Percentiles rank a stretch among this genome's conserved stretches.
These are phyloP conservation scores for Fomes fomentarius DNA, from an alignment of 1,284 basidiomycete species.

Conservation along the genomic window DNA sequence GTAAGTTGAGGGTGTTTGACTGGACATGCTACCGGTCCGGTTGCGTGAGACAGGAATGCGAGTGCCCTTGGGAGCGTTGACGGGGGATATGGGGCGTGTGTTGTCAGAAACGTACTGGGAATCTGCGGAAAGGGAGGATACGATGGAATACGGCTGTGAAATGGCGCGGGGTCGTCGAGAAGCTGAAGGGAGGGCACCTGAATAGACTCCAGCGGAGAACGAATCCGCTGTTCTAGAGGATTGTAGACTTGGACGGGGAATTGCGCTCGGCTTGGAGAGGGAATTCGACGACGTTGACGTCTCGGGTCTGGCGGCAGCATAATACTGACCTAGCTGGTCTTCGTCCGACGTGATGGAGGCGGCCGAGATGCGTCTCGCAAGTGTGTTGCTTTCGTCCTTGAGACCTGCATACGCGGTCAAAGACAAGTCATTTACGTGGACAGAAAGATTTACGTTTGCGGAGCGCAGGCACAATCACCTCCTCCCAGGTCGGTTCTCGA, in stretches of 20 bases:
- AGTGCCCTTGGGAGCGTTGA: slow-evolving; percentile 42
- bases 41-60: slow-evolving; percentile 53
- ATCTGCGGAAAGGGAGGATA: slow-evolving; percentile 34
- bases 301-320: slow-evolving; percentile 24
- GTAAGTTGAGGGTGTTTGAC: slow-evolving; percentile 35
- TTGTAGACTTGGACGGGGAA: slow-evolving; percentile 51
- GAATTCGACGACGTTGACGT: slow-evolving; percentile 26
- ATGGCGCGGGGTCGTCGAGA: slow-evolving; percentile 53
- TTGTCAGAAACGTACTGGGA: slow-evolving; percentile 36
- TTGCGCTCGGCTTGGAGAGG: slow-evolving; percentile 44
- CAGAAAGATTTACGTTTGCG: slow-evolving; percentile 58
- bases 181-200: slow-evolving; percentile 18
- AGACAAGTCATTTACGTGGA: not conserved
- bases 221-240: slow-evolving; percentile 33
- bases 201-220: slow-evolving; percentile 14
- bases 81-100: slow-evolving; percentile 44
- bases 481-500: slow-evolving; percentile 66
- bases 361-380: slow-evolving; percentile 74
- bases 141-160: slow-evolving; percentile 57
- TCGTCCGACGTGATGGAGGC: slow-evolving; percentile 64
- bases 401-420: slow-evolving; percentile 53
- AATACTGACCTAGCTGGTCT: slow-evolving; percentile 29
- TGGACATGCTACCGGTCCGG: slow-evolving; percentile 47
- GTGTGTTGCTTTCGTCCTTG: slow-evolving; percentile 70
- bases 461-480: slow-evolving; percentile 69